A percentile compares a stretch with the other conserved stretches of the same genome.
Evolutionary conservation across 176 grass and related monocot genomes (phyloP).

Genomic region (Saccharum spontaneum): DNA sequence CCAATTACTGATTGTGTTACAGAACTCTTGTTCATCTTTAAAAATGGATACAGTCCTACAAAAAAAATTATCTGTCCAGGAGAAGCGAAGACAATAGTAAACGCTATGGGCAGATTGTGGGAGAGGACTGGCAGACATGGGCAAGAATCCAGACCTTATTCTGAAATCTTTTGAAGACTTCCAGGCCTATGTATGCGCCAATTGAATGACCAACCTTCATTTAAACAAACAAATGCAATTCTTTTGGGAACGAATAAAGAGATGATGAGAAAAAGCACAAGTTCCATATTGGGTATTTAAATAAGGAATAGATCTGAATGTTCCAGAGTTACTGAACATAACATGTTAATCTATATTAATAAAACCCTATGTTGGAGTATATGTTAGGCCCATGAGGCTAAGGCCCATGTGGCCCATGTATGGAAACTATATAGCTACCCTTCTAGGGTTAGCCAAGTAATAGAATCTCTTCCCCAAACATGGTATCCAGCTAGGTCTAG

Average conservation of each 20-base stretch:
- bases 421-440: too few relatives aligned
- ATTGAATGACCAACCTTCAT: slow-evolving; percentile 94
- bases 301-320: background rate
- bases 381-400: too few relatives aligned
- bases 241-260: background rate
- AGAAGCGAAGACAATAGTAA: slow-evolving; percentile 42
- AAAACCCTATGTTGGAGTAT: background rate
- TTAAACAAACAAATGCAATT: slow-evolving; percentile 11
- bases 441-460: too few relatives aligned
- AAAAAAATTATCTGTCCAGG: slow-evolving; percentile 56
- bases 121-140: background rate
- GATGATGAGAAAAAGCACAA: background rate
- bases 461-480: too few relatives aligned
- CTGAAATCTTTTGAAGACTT: slow-evolving; percentile 78
- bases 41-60: slow-evolving; percentile 94
- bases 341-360: background rate
- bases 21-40: slow-evolving; percentile 78
- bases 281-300: background rate
- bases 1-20: slow-evolving; percentile 64
- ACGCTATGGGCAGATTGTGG: background rate
- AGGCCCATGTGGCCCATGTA: too few relatives aligned
- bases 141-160: slow-evolving; percentile 51
- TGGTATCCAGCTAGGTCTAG: too few relatives aligned
- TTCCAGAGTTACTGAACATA: background rate
- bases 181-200: slow-evolving; percentile 77